Evolutionary conservation across 192 early-diverging fungal species (phyloP).

Genomic region (Gaertneriomyces semiglobifer): DNA sequence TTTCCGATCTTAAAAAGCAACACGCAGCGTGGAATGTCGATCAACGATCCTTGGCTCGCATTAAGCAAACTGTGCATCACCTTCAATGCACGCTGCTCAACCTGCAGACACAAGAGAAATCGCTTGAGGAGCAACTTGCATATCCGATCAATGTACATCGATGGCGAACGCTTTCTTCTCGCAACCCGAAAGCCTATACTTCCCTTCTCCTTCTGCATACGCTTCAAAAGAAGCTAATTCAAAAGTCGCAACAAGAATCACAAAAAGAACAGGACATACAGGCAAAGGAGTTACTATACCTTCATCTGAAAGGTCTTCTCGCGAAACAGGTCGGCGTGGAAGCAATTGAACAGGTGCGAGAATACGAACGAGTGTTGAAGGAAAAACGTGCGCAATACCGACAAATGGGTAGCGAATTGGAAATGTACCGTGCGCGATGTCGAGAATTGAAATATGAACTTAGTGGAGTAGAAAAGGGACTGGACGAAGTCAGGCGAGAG

Average conservation of each 20-base stretch:
- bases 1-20: conserved; percentile 26
- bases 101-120: conserved; percentile 50
- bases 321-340: conserved; percentile 59
- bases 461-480: conserved; percentile 32
- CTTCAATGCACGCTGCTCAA: conserved; percentile 45
- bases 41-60: conserved; percentile 23
- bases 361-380: conserved; percentile 52
- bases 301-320: conserved; percentile 55
- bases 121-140: conserved; percentile 57
- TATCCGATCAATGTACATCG: conserved; percentile 65
- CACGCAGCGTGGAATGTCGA: conserved; percentile 28
- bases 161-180: conserved; percentile 61
- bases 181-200: conserved; percentile 55
- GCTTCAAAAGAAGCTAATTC: conserved; percentile 58
- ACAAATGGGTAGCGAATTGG: conserved; percentile 61
- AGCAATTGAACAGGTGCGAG: conserved; percentile 56
- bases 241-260: conserved; percentile 48
- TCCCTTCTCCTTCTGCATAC: conserved; percentile 58
- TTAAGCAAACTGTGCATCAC: conserved; percentile 36
- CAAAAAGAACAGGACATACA: conserved; percentile 52
- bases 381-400: conserved; percentile 53
- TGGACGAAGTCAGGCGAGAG: conserved; percentile 34
- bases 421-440: conserved; percentile 59
- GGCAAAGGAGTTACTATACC: conserved; percentile 52
- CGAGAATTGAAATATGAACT: conserved; percentile 51